Base-by-base conservation (phyloP, 108 stramenopile species). In the Stephanodiscus minutulus region DNA sequence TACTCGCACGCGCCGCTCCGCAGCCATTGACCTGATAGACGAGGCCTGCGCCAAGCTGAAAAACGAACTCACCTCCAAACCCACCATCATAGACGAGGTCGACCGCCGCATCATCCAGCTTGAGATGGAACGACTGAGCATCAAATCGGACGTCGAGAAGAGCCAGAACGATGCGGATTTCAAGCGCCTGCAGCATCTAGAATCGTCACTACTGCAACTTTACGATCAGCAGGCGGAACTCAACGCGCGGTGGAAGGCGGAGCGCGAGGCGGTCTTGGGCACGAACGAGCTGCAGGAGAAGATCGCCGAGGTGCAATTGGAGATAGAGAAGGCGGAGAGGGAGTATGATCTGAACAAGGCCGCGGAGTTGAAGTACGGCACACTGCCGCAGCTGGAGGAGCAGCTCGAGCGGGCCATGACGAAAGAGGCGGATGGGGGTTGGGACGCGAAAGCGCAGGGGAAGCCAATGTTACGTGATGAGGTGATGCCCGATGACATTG, bases 21-120 rank as follows among this genome's bases (percentile, higher is more conserved):
- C 44, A 76, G 94, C 96, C 7, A 98, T 99, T 70, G 98, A 98
- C 72, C 85, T 99, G 21, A 96, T 99, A 28, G 99, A 99, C 69
- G 99, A 99, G 76, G 98, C 99, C 25, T 93, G 91, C 77, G 95
- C 95, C 43, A 96, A 93, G 61, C 72, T 93, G 28, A 93, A 93
- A 77, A 93, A 93, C 61, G 92, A 92, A 68, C 78, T 96, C 12
- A 89, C 92, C 3, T 91, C 89, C 36, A 92, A 91, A 59, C 95
- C 93, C 35, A 82, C 77, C 11, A 50, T 88, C 21, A 67, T 94
- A 12, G 97, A 98, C 73, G 96, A 96, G 74, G 89, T 98, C 49
- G 97, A 98, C 66, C 79, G 97, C n/a, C 78, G 88, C 64, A 87
- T 98, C 53, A 96, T 98, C 44, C 97, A 96, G 62, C 81, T 97